Evolutionary conservation across 2,329 filamentous ascomycete species (phyloP), one percentile per base, ranked within the genome.

Genomic region (Trichothecium roseum): DNA sequence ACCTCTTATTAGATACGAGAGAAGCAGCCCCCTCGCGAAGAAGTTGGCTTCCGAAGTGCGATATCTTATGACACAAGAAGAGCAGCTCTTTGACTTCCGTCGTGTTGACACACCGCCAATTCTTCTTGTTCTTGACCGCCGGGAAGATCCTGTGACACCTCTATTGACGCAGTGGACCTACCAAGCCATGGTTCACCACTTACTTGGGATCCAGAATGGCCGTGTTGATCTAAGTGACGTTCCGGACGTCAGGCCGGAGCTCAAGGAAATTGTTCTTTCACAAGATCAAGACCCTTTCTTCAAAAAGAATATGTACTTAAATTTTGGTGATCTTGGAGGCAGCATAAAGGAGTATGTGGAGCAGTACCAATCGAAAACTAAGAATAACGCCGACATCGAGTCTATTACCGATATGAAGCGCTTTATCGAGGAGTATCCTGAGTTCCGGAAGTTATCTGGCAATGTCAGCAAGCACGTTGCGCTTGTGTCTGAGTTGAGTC

Each of bases 381-480:
- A 96, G 53, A 94, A 82, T 49, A 94, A 81, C 49, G 84, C 87
- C 55, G 91, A 94, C 53, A 88, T 98, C 41, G 91, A 98, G 53
- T 95, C 89, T 13, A 96, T 98, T 53, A 73, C 82, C 37, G 91
- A 98, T 55, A 98, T 98, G 93, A 98, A 98, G 59, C 84, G 88
- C 30, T 98, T 98, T 49, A 93, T 98, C 37, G 91, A 98, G 58
- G 91, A 98, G 52, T 98, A 96, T 53, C 91, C 91, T 3, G 91
- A 98, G 55, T 98, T 98, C 57, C 79, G 91, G 39, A 94, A 95
- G 51, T 74, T 98, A 1, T 95, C 91, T 2, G 88, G 91, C 27
- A 98, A 98, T 47, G 91, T 98, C 36, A 96, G 88, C 63, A 98
- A 98, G 55, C 91, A 98, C 54, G 93, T 98, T 38, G 94, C 91